These are phyloP conservation scores for Gaultheria prostrata DNA, from an alignment of 148 eudicot genomes.

Conservation along the genomic window DNA sequence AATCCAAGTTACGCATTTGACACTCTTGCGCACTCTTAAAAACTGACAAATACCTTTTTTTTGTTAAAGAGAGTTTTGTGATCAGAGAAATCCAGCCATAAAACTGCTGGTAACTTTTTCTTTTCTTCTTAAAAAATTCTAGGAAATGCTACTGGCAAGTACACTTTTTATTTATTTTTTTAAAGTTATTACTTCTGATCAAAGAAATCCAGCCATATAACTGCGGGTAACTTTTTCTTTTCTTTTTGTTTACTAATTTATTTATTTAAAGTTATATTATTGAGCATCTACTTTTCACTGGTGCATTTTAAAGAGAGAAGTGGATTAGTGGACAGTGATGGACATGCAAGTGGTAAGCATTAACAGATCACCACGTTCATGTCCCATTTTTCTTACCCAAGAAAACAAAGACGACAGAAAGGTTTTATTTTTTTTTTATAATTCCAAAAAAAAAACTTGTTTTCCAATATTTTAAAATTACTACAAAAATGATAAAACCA, in stretches of 20 bases:
- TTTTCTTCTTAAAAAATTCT: neutral
- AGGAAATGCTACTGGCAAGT: too few species aligned
- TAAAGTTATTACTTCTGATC: neutral
- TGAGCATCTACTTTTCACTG: conserved; percentile 17
- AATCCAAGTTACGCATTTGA: too few species aligned
- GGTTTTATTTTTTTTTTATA: neutral
- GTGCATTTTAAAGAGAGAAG: conserved; percentile 9
- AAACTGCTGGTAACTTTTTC: neutral
- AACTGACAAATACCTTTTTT: too few species aligned
- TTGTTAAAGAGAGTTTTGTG: too few species aligned
- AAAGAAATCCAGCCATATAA: too few species aligned
- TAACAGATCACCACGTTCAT: conserved; percentile 7
- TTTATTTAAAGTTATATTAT: neutral
- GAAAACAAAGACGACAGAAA: neutral
- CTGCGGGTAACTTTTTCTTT: too few species aligned
- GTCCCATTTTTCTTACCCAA: neutral
- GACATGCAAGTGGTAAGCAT: neutral
- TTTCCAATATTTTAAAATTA: too few species aligned
- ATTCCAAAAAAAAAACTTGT: too few species aligned
- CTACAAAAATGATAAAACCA: too few species aligned
- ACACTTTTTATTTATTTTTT: too few species aligned
- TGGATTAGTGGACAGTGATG: conserved; percentile 24
- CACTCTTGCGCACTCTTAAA: too few species aligned
- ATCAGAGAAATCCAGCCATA: neutral
- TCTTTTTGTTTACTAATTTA: too few species aligned